Evolutionary conservation across 2,329 filamentous ascomycete genomes (phyloP).

Genomic region (Colletotrichum eleusines): DNA sequence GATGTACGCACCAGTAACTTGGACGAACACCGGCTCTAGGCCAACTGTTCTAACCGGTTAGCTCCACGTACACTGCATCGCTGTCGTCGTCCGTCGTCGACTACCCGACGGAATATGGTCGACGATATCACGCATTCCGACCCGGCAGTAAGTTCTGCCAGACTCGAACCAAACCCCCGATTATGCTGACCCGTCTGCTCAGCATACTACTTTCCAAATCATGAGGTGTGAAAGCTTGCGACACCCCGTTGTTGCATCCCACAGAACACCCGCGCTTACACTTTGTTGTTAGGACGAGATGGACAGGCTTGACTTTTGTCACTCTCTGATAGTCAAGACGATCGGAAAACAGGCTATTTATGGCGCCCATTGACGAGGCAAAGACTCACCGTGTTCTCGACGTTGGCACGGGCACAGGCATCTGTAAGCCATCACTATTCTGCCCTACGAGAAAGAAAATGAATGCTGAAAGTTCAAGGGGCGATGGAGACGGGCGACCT

Average conservation of each 20-base stretch:
- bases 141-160: conserved; percentile 9
- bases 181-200: background rate
- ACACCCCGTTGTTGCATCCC: too few species aligned
- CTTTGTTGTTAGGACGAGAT: background rate
- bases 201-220: conserved; percentile 53
- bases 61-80: conserved; percentile 18
- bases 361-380: conserved; percentile 47
- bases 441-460: too few species aligned
- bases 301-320: conserved; percentile 30
- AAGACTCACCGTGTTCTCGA: conserved; percentile 54
- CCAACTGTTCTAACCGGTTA: background rate
- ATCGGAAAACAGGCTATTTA: conserved; percentile 19
- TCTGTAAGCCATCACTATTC: too few species aligned
- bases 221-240: conserved; percentile 45
- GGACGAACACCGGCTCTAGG: too few species aligned
- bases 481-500: conserved; percentile 55
- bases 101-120: conserved; percentile 34
- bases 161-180: too few species aligned
- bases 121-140: conserved; percentile 37
- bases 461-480: too few species aligned
- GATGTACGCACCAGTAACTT: too few species aligned
- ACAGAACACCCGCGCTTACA: background rate
- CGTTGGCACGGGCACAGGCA: conserved; percentile 58
- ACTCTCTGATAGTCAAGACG: conserved; percentile 9
- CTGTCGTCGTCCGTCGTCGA: conserved; percentile 25